Base-by-base conservation (phyloP, 192 early-diverging fungal genomes). In the Backusella liffmaniae region DNA sequence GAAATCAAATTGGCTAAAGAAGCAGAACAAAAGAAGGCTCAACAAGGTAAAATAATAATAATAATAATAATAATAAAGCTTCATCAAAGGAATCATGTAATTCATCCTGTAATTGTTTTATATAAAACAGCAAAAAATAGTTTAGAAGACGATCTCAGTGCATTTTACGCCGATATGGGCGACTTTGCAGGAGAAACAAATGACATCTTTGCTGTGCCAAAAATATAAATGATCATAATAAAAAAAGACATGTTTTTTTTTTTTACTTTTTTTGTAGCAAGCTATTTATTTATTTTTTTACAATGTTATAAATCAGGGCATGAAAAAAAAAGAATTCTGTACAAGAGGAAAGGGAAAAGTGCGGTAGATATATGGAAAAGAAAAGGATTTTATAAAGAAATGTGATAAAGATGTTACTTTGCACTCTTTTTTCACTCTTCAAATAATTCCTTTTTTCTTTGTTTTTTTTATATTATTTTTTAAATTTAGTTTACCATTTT, bases 111-210 rank as follows among this genome's bases (percentile, higher is more conserved):
- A 26, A 26, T 72, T 15, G 51, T 37, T 36, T 21, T 23, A 9
- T 18, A 44, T 66, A 30, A 23, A 42, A 67, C 4, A 26, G 34
- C 66, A 2, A 69, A 72, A 30, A 74, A 70, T 13, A 53, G 59
- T 16, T 49, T 89, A 8, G 86, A 85, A n/a, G 90, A 91, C 77
- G 90, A 89, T 67, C 67, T 92, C 41, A 84, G 84, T 62, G 91
- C 87, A 8, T 91, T 91, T 75, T 87, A 91, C 76, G 86, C 86
- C 37, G 82, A 87, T 36, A 84, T 87, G 80, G 87, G 80, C 3
- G 79, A 76, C n/a, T 70, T 76, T 49, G 34, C 29, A 35, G 21
- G 42, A 67, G 75, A 76, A 13, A 32, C 23, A 32, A 68, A 53
- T 23, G 75, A 76, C 70, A 76, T 76, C 1, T 76, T 76, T 29